phyloP scores from a whole-genome alignment of 139 green algal species.

The Chloropicon primus region DNA sequence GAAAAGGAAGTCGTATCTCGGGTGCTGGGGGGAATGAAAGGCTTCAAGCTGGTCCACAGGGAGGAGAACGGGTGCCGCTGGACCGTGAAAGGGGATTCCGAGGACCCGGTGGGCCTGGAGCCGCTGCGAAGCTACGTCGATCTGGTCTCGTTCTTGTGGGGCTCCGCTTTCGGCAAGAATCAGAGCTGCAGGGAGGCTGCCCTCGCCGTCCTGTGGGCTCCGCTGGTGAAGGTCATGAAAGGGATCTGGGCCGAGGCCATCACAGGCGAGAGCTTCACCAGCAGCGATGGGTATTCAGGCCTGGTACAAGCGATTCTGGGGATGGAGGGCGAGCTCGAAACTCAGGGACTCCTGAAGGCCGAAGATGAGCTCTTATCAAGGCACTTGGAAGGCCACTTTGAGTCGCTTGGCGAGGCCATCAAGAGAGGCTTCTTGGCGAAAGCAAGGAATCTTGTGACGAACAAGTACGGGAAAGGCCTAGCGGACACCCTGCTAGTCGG shows the following conservation, averaged over 20 bases:
- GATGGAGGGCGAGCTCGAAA: neutral
- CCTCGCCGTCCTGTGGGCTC: neutral
- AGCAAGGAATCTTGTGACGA: neutral
- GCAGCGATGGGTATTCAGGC: neutral
- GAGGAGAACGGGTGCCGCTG: neutral
- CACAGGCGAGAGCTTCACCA: neutral
- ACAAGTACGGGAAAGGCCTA: neutral
- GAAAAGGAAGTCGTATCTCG: neutral
- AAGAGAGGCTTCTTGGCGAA: neutral
- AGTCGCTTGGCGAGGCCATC: neutral
- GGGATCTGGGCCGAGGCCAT: neutral
- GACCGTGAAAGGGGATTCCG: neutral
- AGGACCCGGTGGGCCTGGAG: neutral
- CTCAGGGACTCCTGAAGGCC: neutral
- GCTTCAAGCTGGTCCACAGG: neutral
- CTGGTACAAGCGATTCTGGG: neutral
- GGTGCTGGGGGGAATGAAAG: neutral
- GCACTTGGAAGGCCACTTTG: neutral
- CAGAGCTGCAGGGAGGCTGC: neutral
- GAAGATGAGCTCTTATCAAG: neutral
- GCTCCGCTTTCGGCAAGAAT: neutral
- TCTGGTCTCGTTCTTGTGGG: neutral
- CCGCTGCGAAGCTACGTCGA: neutral
- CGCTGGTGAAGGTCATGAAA: neutral
- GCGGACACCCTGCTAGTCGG: neutral